These are phyloP conservation scores for Cubamyces lactineus DNA, from an alignment of 768 basidiomycete species.

Conservation along the genomic window DNA sequence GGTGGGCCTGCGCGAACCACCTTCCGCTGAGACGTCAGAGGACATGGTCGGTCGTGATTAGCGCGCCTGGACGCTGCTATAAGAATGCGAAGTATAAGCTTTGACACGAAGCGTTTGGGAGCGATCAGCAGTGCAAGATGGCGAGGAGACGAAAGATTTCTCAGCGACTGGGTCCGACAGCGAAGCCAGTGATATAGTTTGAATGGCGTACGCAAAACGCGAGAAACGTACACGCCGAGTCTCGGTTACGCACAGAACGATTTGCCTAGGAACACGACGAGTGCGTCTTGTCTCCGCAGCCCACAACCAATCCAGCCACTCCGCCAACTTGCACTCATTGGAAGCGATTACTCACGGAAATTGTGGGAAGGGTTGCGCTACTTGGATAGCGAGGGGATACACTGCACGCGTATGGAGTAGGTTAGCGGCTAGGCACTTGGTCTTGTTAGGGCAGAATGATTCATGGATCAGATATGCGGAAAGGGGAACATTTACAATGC, in stretches of 20 bases:
- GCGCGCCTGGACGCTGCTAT: neutral
- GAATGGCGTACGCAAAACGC: neutral
- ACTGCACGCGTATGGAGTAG: no score
- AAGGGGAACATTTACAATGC: conserved; percentile 19
- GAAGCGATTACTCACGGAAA: no score
- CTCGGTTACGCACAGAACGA: no score
- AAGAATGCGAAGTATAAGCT: conserved; percentile 12
- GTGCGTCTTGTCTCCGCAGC: no score
- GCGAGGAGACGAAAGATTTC: conserved; percentile 9
- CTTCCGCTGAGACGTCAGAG: conserved; percentile 15
- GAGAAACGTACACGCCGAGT: no score
- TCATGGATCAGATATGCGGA: conserved; percentile 22
- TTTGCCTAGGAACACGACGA: no score
- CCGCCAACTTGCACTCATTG: no score
- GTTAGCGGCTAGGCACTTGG: conserved; percentile 7
- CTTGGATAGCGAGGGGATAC: no score
- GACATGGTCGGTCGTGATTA: conserved; percentile 19
- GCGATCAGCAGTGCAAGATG: conserved; percentile 10
- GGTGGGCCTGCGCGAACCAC: conserved; percentile 13
- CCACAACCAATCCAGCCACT: no score
- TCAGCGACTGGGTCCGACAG: neutral
- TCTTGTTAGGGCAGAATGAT: neutral
- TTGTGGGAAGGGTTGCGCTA: no score
- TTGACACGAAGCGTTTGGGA: neutral
- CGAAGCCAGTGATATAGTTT: conserved; percentile 3